Evolutionary conservation across 169 alveolate species (phyloP).

Genomic region (Cryptosporidium parvum): DNA sequence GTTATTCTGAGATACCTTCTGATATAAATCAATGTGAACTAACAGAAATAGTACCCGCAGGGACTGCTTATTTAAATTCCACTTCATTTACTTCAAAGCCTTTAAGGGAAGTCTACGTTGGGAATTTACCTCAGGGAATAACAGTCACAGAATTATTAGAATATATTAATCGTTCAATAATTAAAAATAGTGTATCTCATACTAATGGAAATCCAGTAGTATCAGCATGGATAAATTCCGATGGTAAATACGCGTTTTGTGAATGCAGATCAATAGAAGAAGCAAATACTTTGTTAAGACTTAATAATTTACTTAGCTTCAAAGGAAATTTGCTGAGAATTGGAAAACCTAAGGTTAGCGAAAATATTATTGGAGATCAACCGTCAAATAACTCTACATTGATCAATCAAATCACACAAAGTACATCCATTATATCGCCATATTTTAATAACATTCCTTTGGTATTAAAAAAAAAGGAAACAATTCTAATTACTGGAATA

Average conservation of each 20-base stretch:
- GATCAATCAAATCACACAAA: background rate
- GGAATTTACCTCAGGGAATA: conserved; percentile 86
- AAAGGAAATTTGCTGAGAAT: conserved; percentile 53
- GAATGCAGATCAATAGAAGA: conserved; percentile 95
- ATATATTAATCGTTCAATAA: conserved; percentile 84
- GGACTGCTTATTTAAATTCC: background rate
- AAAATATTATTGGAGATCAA: background rate
- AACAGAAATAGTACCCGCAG: background rate
- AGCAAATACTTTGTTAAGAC: conserved; percentile 84
- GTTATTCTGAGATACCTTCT: background rate
- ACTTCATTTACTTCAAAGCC: conserved; percentile 76
- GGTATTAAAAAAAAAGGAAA: conserved; percentile 19
- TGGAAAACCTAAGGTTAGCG: conserved; percentile 67
- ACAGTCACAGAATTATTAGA: conserved; percentile 85
- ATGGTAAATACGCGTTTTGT: conserved; percentile 94
- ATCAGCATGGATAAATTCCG: conserved; percentile 94
- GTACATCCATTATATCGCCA: conserved; percentile 27
- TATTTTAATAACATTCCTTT: conserved; percentile 52
- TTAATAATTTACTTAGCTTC: conserved; percentile 77
- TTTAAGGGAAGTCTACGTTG: conserved; percentile 86
- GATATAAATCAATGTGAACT: background rate
- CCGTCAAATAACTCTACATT: background rate
- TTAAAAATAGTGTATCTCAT: conserved; percentile 35
- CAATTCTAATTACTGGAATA: conserved; percentile 34
- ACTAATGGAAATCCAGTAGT: conserved; percentile 87